Evolutionary conservation across 2,329 filamentous ascomycete genomes (phyloP), one percentile per base, ranked within the genome.

Genomic region (Fusarium fracticaudum): DNA sequence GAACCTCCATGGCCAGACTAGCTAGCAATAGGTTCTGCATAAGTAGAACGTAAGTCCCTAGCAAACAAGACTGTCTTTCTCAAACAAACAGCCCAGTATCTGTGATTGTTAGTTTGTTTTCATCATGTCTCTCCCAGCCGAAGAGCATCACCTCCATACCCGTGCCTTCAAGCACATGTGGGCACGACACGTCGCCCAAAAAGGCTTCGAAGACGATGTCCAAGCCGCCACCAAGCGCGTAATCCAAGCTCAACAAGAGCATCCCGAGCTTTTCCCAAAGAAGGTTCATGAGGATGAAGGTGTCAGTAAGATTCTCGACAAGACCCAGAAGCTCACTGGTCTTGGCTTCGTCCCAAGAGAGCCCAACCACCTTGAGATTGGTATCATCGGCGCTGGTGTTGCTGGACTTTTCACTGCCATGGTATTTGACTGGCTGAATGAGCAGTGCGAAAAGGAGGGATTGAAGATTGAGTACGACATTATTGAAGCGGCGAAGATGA

Each of bases 381-480:
- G 55, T 1, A 50, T 59, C 15, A 13, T 75, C 4, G 69, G 72
- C 1, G 69, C 72, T 5, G 72, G 72, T 4, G 69, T 53, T 1
- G 72, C 61, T 1, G 64, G 72, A 1, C 26, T 74, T 10, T 74
- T 72, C 8, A 29, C 62, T 10, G 72, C 55, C 2, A 20, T 70
- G 35, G 11, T 69, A 0, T 62, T 75, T 2, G 69, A 75, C 9
- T 62, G 59, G 31, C 33, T 75, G 2, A 75, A 75, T 18, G 69
- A 68, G 33, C 54, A 38, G 37, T 64, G 24, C 4, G 47, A 22
- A 20, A n/a, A 29, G 1, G 31, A 45, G 3, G 45, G 51, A 6
- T 63, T 81, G 14, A 76, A 79, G 14, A 76, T 84, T 35, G 72
- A 80, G 13, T 84, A 84, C 41, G 81, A 84, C 1, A 82, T 85